Evolutionary conservation across 2,329 filamentous ascomycete genomes (phyloP), one percentile per base, ranked within the genome.

Genomic region (Aspergillus aculeatinus): DNA sequence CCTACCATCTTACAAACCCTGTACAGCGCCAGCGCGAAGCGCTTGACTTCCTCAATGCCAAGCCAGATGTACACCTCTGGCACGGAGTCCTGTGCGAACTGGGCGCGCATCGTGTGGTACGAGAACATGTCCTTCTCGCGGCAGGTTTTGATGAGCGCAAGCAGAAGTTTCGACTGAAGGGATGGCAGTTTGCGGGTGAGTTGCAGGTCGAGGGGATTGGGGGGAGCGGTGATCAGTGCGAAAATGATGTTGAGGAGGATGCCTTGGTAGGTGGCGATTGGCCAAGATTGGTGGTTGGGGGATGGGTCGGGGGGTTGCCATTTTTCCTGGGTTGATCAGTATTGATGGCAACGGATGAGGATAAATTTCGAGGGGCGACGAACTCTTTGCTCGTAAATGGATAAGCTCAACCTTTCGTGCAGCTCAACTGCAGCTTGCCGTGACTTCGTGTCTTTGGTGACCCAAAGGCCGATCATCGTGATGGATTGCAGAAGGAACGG

Each of bases 201-300:
- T 14, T 67, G 62, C 4, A 65, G 51, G 21, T 60, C 44, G 4
- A 64, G 14, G 16, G 29, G 19, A 4, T 21, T 5, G 11, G 14
- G 19, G 27, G 11, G 16, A 7, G 19, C 25, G 5, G 25, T 10
- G 1, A 71, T 39, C 0, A 69, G 23, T 25, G 70, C 60, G 52
- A 72, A 69, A 14, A 74, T 70, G 4, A 70, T 58, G 51, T 72
- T 67, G 1, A 71, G 60, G 5, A 71, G 62, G 31, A 71, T 68
- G 27, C 62, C 63, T 42, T 71, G 69, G 19, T 68, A 71, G 12
- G 68, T 69, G 53, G 68, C 63, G 2, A 71, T 64, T 11, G 69
- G 68, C 67, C 67, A 70, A 10, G 62, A 39, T 11, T 16, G 27
- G 51, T 35, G 10, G 21, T 16, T 27, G 23, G 16, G 16, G 19